Evolutionary conservation across 768 basidiomycete genomes (phyloP).

Genomic region (Jaapia argillacea): DNA sequence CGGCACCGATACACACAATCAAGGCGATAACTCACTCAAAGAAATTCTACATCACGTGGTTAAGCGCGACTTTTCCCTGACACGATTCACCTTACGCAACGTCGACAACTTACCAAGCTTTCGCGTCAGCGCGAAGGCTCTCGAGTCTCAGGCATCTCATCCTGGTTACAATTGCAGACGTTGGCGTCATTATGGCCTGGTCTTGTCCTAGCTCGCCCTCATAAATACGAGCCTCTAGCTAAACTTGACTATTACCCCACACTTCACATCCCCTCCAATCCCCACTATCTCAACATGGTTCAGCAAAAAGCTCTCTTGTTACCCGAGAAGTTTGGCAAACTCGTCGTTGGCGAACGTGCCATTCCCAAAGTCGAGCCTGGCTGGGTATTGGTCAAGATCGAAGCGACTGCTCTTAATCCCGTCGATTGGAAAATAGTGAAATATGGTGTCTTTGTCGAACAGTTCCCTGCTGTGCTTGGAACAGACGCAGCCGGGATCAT

Average conservation of each 20-base stretch:
- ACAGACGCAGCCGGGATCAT: constrained; percentile 24
- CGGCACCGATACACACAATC: too few species aligned
- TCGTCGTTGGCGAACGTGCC: constrained; percentile 3
- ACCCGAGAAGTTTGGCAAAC: constrained; percentile 3
- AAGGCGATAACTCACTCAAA: too few species aligned
- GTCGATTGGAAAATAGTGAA: constrained; percentile 27
- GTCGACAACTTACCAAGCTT: background rate
- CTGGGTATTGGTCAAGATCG: constrained; percentile 17
- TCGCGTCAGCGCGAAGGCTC: background rate
- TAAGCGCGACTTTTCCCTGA: too few species aligned
- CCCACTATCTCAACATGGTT: background rate
- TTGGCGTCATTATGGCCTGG: background rate
- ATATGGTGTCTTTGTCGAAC: constrained; percentile 19
- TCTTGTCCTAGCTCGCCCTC: background rate
- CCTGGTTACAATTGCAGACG: background rate
- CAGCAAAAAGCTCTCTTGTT: constrained; percentile 11
- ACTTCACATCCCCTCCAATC: background rate
- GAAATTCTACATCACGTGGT: too few species aligned
- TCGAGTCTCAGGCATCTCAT: background rate
- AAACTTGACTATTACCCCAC: background rate
- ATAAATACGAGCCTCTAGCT: background rate
- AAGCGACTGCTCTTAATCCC: constrained; percentile 21
- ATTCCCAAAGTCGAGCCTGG: constrained; percentile 9
- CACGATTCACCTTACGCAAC: too few species aligned
- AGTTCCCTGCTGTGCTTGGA: constrained; percentile 17